Base-by-base conservation (phyloP, 2,329 filamentous ascomycete genomes). In the Samsoniella hepiali region DNA sequence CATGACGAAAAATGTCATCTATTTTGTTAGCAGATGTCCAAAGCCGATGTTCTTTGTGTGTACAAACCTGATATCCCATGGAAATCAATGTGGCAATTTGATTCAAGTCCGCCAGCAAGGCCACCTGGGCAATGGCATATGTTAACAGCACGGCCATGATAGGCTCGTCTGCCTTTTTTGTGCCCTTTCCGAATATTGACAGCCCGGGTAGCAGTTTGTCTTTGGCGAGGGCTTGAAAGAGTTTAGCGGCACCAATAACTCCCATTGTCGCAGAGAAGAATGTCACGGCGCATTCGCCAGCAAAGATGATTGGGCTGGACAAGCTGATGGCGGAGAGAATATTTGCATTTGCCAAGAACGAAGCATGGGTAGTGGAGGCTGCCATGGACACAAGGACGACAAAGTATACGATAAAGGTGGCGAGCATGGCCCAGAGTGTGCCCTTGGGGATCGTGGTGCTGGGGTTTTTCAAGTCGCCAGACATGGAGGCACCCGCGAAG, bases 191-290 rank as follows among this genome's bases (percentile, higher is more conserved):
- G 68, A 96, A 94, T 0, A 91, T 71, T 0, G 83, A 83, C 3
- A 96, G 78, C 0, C 91, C 91, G 1, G 92, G 92, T 15, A 96
- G 80, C 2, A 96, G 79, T 69, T 86, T 88, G 72, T 96, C 92
- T 72, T 90, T 82, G 3, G 91, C 90, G 65, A 96, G 83, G 34
- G 92, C 92, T 72, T 96, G 91, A 34, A 96, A 82, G 13, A 96
- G 83, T 72, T 95, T 96, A 34, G 92, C 90, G 6, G 91, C 89
- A 1, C 91, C 91, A 67, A 96, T 91, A 45, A 96, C 84, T 4
- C 92, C 92, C 89, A 96, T 96, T 58, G 96, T 75, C 5, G 91
- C 88, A 0, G 91, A 96, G 77, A 96, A 96, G 69, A 93, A 88
- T 1, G 89, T 89, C 1, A 91, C 91, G 2, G 91, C 89, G 68